These are phyloP conservation scores for Atkinsonella texensis DNA, from an alignment of 2,329 filamentous ascomycete species.

Conservation along the genomic window DNA sequence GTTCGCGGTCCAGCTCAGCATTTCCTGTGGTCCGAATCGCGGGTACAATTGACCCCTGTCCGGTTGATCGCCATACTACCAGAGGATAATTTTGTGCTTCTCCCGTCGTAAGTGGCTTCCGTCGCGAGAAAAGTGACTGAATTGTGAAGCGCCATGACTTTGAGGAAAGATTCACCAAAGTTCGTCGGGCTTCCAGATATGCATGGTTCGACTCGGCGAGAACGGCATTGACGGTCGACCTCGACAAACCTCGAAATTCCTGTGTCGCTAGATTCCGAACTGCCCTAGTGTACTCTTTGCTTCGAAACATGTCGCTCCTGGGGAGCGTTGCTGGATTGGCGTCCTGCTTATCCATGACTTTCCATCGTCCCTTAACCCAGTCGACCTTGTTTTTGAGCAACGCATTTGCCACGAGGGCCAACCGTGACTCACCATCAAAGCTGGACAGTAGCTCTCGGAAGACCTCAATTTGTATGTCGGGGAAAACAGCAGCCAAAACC, in stretches of 20 bases:
- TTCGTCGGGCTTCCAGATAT: conserved; percentile 59
- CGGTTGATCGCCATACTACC: conserved; percentile 47
- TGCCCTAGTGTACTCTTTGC: conserved; percentile 53
- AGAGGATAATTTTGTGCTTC: conserved; percentile 50
- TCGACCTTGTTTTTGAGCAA: conserved; percentile 59
- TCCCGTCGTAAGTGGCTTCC: conserved; percentile 41
- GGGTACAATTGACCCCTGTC: conserved; percentile 44
- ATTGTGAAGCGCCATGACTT: conserved; percentile 71
- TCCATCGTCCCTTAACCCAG: conserved; percentile 60
- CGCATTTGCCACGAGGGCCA: conserved; percentile 66
- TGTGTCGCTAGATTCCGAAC: conserved; percentile 56
- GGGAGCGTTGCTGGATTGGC: conserved; percentile 30
- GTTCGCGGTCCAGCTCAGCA: conserved; percentile 49
- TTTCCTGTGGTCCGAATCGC: conserved; percentile 54
- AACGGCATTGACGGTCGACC: conserved; percentile 64
- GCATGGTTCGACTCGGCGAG: conserved; percentile 72
- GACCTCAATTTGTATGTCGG: conserved; percentile 69
- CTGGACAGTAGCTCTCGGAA: conserved; percentile 69
- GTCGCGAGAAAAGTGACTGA: conserved; percentile 55
- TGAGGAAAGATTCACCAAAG: conserved; percentile 54
- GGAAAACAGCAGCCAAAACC: conserved; percentile 60
- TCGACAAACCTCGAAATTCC: conserved; percentile 65
- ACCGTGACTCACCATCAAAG: conserved; percentile 63
- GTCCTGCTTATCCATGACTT: conserved; percentile 27
- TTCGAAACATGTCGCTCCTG: conserved; percentile 54